phyloP scores from a whole-genome alignment of 805 yeast genomes.

The Lachancea lanzarotensis region DNA sequence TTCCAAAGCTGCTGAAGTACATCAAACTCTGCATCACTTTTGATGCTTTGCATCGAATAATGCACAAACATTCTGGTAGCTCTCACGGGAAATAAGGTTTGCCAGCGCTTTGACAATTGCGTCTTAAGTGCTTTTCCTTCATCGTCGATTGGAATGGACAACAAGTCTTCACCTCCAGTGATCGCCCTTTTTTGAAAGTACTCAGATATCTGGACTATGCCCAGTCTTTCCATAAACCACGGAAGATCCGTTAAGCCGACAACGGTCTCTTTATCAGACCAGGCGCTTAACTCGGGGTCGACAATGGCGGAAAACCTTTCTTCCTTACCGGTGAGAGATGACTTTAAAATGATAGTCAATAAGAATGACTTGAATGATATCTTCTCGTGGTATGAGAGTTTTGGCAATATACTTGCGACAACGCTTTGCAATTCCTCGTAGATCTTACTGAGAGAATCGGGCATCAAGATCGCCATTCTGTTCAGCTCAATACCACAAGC shows the following conservation, averaged over 20 bases:
- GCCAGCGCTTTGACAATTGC: conserved; percentile 85
- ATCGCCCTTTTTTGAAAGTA: conserved; percentile 82
- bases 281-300: conserved; percentile 85
- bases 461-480: conserved; percentile 90
- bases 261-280: conserved; percentile 89
- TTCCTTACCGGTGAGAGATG: conserved; percentile 63
- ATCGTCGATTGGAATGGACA: conserved; percentile 83
- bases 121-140: conserved; percentile 71
- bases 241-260: conserved; percentile 84
- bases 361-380: conserved; percentile 91
- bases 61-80: conserved; percentile 93
- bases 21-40: conserved; percentile 68
- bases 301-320: conserved; percentile 81
- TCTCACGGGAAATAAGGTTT: conserved; percentile 87
- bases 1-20: conserved; percentile 72
- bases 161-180: conserved; percentile 63
- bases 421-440: conserved; percentile 78
- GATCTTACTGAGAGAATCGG: conserved; percentile 77
- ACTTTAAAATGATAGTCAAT: conserved; percentile 84
- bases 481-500: conserved; percentile 93
- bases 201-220: conserved; percentile 87
- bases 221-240: conserved; percentile 98
- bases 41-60: conserved; percentile 87
- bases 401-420: conserved; percentile 62
- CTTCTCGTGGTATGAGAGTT: conserved; percentile 82